These are phyloP conservation scores for Wickerhamomyces alni DNA, from an alignment of 805 yeast genomes.

Conservation along the genomic window DNA sequence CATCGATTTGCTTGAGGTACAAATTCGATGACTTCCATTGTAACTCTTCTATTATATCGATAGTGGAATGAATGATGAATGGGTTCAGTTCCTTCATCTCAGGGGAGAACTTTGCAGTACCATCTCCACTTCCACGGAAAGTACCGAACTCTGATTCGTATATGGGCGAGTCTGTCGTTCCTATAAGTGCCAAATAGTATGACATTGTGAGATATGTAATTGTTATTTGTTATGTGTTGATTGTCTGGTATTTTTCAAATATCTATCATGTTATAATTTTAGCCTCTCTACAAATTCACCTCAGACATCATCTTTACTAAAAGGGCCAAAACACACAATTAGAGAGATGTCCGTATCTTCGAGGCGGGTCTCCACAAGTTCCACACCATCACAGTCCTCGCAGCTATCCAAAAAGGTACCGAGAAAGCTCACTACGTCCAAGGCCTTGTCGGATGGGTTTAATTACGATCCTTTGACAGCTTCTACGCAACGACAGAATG, in stretches of 20 bases:
- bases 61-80: constrained; percentile 79
- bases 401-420: background rate
- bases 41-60: constrained; percentile 86
- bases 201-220: constrained; percentile 41
- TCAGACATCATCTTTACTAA: too few relatives aligned
- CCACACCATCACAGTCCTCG: background rate
- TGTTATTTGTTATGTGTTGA: too few relatives aligned
- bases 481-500: background rate
- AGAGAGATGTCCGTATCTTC: background rate
- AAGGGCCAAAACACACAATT: too few relatives aligned
- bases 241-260: too few relatives aligned
- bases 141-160: constrained; percentile 86
- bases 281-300: too few relatives aligned
- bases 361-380: background rate
- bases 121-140: constrained; percentile 60
- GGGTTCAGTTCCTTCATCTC: constrained; percentile 79
- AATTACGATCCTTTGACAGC: constrained; percentile 20
- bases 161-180: constrained; percentile 78
- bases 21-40: constrained; percentile 71
- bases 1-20: constrained; percentile 75
- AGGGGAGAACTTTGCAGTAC: constrained; percentile 47
- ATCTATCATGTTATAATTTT: too few relatives aligned
- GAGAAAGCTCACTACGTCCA: background rate
- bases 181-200: constrained; percentile 85
- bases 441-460: constrained; percentile 11